Conservation (phyloP, 2,329 filamentous ascomycete genomes). For the Amauroascus niger region DNA sequence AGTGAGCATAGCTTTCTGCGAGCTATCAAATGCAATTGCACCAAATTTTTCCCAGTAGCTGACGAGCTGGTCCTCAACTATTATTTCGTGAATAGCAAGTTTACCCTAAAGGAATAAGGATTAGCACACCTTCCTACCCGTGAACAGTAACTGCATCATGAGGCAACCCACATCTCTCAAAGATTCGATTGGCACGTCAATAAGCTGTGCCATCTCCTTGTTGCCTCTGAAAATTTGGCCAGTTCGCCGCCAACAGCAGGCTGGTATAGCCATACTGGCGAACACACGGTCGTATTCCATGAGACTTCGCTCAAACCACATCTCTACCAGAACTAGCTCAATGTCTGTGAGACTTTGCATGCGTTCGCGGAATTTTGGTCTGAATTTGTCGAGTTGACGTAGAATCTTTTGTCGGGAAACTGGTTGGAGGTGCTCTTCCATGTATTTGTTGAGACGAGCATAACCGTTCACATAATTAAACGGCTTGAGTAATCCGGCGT, state of each 20-base stretch:
- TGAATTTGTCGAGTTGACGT: conserved; percentile 81
- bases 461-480: conserved; percentile 99
- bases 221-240: conserved; percentile 97
- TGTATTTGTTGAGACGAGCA: conserved; percentile 76
- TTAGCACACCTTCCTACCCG: not conserved
- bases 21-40: conserved; percentile 88
- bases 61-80: conserved; percentile 88
- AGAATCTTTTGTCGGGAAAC: conserved; percentile 82
- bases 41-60: conserved; percentile 99
- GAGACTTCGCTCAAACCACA: conserved; percentile 95
- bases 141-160: not conserved
- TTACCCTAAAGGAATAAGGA: conserved; percentile 59
- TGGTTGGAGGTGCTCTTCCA: conserved; percentile 77
- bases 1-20: conserved; percentile 89
- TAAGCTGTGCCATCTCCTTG: conserved; percentile 96
- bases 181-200: conserved; percentile 82
- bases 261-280: conserved; percentile 96
- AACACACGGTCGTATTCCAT: conserved; percentile 99
- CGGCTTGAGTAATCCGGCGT: conserved; percentile 84
- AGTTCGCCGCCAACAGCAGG: conserved; percentile 92
- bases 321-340: conserved; percentile 88
- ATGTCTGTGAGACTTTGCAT: conserved; percentile 88
- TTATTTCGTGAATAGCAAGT: conserved; percentile 87
- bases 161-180: conserved; percentile 67
- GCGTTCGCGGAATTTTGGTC: conserved; percentile 91